A percentile compares a stretch with the other conserved stretches of the same genome.
These are phyloP conservation scores for Talaromyces atroroseus DNA, from an alignment of 2,329 filamentous ascomycete genomes.

Conservation along the genomic window DNA sequence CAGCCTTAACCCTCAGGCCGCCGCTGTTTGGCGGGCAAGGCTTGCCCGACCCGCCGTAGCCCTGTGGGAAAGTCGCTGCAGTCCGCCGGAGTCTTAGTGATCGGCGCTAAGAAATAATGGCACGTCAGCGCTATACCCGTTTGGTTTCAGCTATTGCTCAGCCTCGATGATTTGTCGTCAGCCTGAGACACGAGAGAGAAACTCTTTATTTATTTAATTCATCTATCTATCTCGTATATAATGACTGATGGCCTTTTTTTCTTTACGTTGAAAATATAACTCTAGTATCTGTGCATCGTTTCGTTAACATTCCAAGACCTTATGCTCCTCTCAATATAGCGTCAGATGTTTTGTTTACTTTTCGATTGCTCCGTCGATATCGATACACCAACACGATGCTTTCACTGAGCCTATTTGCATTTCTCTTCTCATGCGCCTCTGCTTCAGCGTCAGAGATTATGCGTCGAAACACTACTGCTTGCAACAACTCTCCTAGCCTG, in stretches of 20 bases:
- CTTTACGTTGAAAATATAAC: background rate
- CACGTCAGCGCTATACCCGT: background rate
- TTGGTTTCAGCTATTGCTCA: background rate
- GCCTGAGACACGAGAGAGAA: background rate
- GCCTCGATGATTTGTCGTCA: slow-evolving; percentile 6
- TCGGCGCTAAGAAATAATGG: background rate
- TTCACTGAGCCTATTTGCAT: slow-evolving; percentile 23
- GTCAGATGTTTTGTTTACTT: slow-evolving; percentile 4
- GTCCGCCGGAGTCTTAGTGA: background rate
- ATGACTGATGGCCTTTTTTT: background rate
- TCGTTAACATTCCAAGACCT: background rate
- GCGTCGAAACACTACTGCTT: slow-evolving; percentile 45
- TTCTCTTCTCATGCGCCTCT: slow-evolving; percentile 24
- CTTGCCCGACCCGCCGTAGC: background rate
- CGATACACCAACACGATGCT: slow-evolving; percentile 21
- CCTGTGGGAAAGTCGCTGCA: background rate
- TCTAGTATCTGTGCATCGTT: background rate
- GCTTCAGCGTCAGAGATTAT: slow-evolving; percentile 21
- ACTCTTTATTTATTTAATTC: background rate
- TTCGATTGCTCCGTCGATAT: background rate
- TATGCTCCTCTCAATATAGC: background rate
- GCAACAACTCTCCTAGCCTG: slow-evolving; percentile 75
- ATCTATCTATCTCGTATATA: background rate
- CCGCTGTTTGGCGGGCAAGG: background rate
- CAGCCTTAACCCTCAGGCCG: background rate